These are phyloP conservation scores for Cubamyces lactineus DNA, from an alignment of 768 basidiomycete species.

Conservation along the genomic window DNA sequence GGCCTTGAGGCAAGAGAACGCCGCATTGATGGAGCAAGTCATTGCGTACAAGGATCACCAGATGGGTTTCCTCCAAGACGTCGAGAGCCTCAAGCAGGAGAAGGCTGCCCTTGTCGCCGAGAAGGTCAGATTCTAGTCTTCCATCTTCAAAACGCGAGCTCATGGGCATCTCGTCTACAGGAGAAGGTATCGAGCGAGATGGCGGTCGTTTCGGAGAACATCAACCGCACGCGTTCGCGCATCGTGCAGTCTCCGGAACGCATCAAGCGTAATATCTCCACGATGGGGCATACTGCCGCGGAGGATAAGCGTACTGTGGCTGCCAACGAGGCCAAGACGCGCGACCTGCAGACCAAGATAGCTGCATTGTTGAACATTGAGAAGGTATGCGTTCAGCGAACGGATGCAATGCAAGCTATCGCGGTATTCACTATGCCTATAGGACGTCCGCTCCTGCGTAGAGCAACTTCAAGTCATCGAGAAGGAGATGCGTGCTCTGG, in stretches of 20 bases:
- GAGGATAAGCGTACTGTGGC: conserved; percentile 73
- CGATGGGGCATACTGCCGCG: conserved; percentile 68
- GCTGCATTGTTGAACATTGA: conserved; percentile 73
- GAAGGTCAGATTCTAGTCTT: conserved; percentile 47
- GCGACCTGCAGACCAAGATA: conserved; percentile 78
- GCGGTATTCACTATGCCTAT: background rate
- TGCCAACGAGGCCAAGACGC: conserved; percentile 69
- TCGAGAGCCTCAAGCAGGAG: conserved; percentile 73
- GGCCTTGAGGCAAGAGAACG: conserved; percentile 61
- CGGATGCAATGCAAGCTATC: background rate
- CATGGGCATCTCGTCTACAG: conserved; percentile 36
- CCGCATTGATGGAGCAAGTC: conserved; percentile 62
- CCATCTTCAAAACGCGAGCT: background rate
- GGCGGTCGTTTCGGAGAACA: conserved; percentile 58
- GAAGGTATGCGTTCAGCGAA: conserved; percentile 49
- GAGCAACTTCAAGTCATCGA: conserved; percentile 80
- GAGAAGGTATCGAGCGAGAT: conserved; percentile 67
- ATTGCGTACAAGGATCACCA: conserved; percentile 72
- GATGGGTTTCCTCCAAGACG: conserved; percentile 58
- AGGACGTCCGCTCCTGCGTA: conserved; percentile 74
- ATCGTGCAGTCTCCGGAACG: conserved; percentile 93
- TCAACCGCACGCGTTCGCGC: conserved; percentile 65
- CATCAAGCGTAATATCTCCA: conserved; percentile 77
- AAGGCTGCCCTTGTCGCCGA: conserved; percentile 64
- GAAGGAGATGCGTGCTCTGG: conserved; percentile 65